Conservation (phyloP, 2,329 filamentous ascomycete species). For the Leptosphaerulina australis region DNA sequence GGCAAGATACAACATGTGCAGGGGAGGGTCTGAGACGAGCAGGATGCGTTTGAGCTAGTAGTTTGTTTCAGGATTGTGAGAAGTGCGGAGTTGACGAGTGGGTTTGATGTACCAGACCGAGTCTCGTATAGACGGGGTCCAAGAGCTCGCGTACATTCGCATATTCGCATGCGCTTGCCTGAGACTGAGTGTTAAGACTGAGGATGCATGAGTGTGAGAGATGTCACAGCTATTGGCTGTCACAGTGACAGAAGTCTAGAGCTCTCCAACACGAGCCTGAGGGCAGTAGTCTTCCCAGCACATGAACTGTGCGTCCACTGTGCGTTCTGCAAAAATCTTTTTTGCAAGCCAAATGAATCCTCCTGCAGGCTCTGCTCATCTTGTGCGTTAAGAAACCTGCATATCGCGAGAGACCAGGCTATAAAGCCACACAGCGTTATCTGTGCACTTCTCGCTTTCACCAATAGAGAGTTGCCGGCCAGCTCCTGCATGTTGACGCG, state of each 20-base stretch:
- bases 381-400: conserved; percentile 5
- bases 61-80: conserved; percentile 21
- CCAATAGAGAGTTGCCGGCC: conserved; percentile 19
- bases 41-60: conserved; percentile 20
- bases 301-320: conserved; percentile 2
- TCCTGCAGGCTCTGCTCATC: conserved; percentile 14
- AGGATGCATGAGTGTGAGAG: conserved; percentile 7
- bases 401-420: conserved; percentile 10
- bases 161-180: conserved; percentile 11
- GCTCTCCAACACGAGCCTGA: neutral
- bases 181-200: neutral
- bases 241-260: conserved; percentile 2
- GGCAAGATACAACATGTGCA: conserved; percentile 1
- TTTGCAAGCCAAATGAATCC: conserved; percentile 13
- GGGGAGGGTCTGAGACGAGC: conserved; percentile 14
- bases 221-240: conserved; percentile 5
- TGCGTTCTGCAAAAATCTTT: neutral
- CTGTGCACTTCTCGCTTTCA: conserved; percentile 7
- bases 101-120: conserved; percentile 8
- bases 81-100: conserved; percentile 15
- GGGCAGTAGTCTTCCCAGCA: neutral
- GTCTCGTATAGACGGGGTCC: neutral
- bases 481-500: conserved; percentile 17
- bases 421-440: conserved; percentile 17
- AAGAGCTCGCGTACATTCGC: neutral